Percentiles rank a stretch among this genome's conserved stretches.
Conservation (phyloP, 208 protist species). For the Zelonia costaricensis region DNA sequence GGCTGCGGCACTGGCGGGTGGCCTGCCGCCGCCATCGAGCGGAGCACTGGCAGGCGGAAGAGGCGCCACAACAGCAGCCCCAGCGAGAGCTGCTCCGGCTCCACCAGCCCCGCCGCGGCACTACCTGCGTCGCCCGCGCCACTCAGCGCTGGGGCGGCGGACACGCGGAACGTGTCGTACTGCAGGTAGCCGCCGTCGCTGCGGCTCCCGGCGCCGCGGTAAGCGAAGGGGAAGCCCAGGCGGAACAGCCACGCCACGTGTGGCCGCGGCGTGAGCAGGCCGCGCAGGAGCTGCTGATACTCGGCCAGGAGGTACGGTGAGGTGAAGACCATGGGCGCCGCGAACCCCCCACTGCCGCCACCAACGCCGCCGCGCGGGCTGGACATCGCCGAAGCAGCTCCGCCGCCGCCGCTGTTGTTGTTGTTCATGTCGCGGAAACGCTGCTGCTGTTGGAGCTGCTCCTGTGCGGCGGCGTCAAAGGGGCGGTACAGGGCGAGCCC, state of each 20-base stretch:
- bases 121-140: neutral
- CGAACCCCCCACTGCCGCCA: neutral
- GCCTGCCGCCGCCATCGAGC: slow-evolving; percentile 16
- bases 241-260: slow-evolving; percentile 34
- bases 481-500: slow-evolving; percentile 45
- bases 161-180: slow-evolving; percentile 32
- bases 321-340: slow-evolving; percentile 8
- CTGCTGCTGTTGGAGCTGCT: slow-evolving; percentile 24
- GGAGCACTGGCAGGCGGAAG: slow-evolving; percentile 34
- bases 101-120: neutral
- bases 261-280: slow-evolving; percentile 18
- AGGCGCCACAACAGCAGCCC: slow-evolving; percentile 50
- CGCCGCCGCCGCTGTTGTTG: neutral
- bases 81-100: slow-evolving; percentile 26
- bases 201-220: slow-evolving; percentile 15
- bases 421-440: neutral
- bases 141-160: slow-evolving; percentile 22
- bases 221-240: slow-evolving; percentile 33
- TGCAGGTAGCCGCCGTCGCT: slow-evolving; percentile 11
- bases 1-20: slow-evolving; percentile 6
- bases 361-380: neutral
- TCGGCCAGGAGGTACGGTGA: slow-evolving; percentile 34
- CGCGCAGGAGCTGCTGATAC: slow-evolving; percentile 42
- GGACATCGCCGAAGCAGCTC: neutral
- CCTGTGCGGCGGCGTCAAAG: slow-evolving; percentile 31